These are phyloP conservation scores for Onygenales sp. DNA, from an alignment of 2,329 filamentous ascomycete species.

Conservation along the genomic window DNA sequence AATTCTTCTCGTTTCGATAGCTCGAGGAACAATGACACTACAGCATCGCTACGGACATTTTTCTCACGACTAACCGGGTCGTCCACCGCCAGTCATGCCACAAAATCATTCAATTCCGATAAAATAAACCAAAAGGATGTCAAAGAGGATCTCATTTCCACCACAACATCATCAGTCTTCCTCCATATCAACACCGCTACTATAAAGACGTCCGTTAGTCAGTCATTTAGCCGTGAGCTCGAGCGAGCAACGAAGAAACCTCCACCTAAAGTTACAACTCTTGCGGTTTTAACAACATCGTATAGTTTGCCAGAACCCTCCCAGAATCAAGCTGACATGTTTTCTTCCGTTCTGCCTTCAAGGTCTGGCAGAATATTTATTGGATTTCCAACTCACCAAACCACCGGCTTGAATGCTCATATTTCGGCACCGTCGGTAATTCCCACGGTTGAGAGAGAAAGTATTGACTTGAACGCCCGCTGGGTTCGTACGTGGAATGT, in stretches of 20 bases:
- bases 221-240: conserved; percentile 70
- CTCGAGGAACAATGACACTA: conserved; percentile 27
- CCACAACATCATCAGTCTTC: conserved; percentile 72
- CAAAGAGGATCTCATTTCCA: conserved; percentile 61
- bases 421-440: conserved; percentile 94
- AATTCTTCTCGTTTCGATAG: conserved; percentile 28
- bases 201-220: conserved; percentile 64
- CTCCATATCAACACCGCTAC: conserved; percentile 77
- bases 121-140: conserved; percentile 53
- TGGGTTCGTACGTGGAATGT: conserved; percentile 94
- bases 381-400: conserved; percentile 94
- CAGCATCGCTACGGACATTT: conserved; percentile 63
- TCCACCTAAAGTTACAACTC: conserved; percentile 74
- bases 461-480: conserved; percentile 89
- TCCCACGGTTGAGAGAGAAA: conserved; percentile 92
- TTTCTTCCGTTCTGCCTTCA: conserved; percentile 78
- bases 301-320: conserved; percentile 71
- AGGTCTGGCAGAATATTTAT: conserved; percentile 93
- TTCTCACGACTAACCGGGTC: conserved; percentile 65
- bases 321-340: conserved; percentile 56
- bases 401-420: conserved; percentile 85
- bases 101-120: conserved; percentile 27
- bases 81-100: conserved; percentile 41
- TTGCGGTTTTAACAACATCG: conserved; percentile 83
- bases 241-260: conserved; percentile 96